These are phyloP conservation scores for Kazachstania africana DNA, from an alignment of 805 yeast genomes.

Conservation along the genomic window DNA sequence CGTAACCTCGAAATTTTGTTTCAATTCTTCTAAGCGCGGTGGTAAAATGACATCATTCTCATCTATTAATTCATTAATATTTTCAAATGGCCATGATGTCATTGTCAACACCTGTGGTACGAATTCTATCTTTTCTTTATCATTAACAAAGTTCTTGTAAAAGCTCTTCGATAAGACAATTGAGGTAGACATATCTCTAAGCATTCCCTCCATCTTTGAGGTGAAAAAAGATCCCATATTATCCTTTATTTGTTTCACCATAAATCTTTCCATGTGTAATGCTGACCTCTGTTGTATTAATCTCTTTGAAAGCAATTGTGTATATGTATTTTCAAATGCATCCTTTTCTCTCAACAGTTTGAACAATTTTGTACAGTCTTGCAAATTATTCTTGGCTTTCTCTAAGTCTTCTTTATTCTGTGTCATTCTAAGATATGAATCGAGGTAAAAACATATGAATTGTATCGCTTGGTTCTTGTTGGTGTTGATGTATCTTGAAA, in stretches of 20 bases:
- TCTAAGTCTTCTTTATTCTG: slow-evolving; percentile 31
- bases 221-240: slow-evolving; percentile 76
- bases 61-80: slow-evolving; percentile 15
- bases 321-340: slow-evolving; percentile 72
- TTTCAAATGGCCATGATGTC: slow-evolving; percentile 57
- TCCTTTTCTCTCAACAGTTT: slow-evolving; percentile 71
- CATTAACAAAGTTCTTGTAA: slow-evolving; percentile 3
- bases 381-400: slow-evolving; percentile 31
- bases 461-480: slow-evolving; percentile 36
- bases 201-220: slow-evolving; percentile 75
- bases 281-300: slow-evolving; percentile 39
- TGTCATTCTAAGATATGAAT: slow-evolving; percentile 40
- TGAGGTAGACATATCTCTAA: slow-evolving; percentile 60
- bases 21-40: slow-evolving; percentile 30
- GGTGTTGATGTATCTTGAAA: too few relatives aligned
- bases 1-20: slow-evolving; percentile 36
- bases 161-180: slow-evolving; percentile 25
- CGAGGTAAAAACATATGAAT: slow-evolving; percentile 45
- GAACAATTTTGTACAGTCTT: slow-evolving; percentile 49
- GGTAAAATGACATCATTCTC: slow-evolving; percentile 34
- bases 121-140: slow-evolving; percentile 24
- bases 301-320: slow-evolving; percentile 77
- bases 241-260: slow-evolving; percentile 55
- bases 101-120: slow-evolving; percentile 46
- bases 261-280: slow-evolving; percentile 54